Base-by-base conservation (phyloP, 2,329 filamentous ascomycete genomes). In the Calonectria pseudoreteaudii region DNA sequence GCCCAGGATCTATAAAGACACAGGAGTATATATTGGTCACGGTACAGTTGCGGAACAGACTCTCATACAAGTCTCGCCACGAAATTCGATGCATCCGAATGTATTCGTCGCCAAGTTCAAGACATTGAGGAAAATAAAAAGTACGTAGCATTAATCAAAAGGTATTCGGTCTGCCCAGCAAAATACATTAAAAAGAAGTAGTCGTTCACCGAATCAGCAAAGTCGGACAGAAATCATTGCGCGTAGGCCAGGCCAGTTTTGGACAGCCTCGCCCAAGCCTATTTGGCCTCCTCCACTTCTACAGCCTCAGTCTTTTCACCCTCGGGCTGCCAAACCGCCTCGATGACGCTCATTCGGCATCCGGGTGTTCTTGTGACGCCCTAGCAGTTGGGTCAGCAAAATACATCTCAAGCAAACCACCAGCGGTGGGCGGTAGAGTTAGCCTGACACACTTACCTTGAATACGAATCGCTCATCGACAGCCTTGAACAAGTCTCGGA, bases 301-400 rank as follows among this genome's bases (percentile, higher is more conserved):
- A 58, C 62, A 34, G 52, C 49, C 56, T 66, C 60, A 1, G 34
- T 62, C 49, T 62, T 62, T 41, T 68, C 49, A 13, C 53, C 49
- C 23, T 80, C 72, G 14, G 82, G 84, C 64, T 84, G 80, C 88
- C 88, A 89, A 23, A 88, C 84, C 13, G 87, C 87, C 74, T 89
- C 88, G 26, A 89, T 80, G 28, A 89, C 82, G 65, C 86, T 87
- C 87, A 89, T 89, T 56, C 86, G 81, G 75, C 85, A 88, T 4
- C 84, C 85, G 20, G 84, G 78, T 2, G 81, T 81, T 68, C 87
- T 84, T 11, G 79, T 85, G 3, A 87, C 85, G 1, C 87, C 85
- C 85, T 86, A 34, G 8, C 14, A 13, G 38, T 23, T 10, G 10
- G 8, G 65, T 79, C 49, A 79, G 76, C 36, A 75, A 47, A 23